Evolutionary conservation across 768 basidiomycete species (phyloP).

Genomic region (Hemileccinum rubropunctum): DNA sequence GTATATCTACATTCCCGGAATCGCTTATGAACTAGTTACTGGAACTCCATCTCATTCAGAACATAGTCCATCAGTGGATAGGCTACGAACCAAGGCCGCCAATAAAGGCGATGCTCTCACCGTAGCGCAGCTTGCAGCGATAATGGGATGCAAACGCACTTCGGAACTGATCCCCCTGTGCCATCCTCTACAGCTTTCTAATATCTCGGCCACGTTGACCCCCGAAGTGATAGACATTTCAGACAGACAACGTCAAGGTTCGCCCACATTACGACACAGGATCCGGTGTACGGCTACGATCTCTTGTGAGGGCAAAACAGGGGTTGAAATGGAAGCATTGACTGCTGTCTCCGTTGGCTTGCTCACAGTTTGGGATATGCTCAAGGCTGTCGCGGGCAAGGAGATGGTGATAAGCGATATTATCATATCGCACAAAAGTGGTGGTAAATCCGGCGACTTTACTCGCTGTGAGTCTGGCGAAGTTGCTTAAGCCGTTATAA

Average conservation of each 20-base stretch:
- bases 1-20: constrained; percentile 60
- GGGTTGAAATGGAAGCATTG: constrained; percentile 92
- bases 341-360: constrained; percentile 78
- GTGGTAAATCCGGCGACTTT: constrained; percentile 77
- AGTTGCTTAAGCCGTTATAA: neutral
- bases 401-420: constrained; percentile 80
- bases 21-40: constrained; percentile 65
- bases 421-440: constrained; percentile 62
- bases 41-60: constrained; percentile 11
- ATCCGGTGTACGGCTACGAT: constrained; percentile 68
- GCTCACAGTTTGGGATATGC: constrained; percentile 91
- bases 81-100: constrained; percentile 48
- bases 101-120: constrained; percentile 70
- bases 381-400: constrained; percentile 85
- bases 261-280: constrained; percentile 35
- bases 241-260: neutral
- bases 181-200: constrained; percentile 75
- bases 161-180: constrained; percentile 84
- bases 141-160: constrained; percentile 86
- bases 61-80: constrained; percentile 21
- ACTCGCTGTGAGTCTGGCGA: constrained; percentile 14
- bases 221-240: constrained; percentile 36
- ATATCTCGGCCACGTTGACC: constrained; percentile 60
- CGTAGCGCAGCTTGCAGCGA: constrained; percentile 79
- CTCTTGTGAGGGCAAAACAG: constrained; percentile 75